phyloP scores from a whole-genome alignment of 2,329 filamentous ascomycete species.

The Cordyceps sp. region DNA sequence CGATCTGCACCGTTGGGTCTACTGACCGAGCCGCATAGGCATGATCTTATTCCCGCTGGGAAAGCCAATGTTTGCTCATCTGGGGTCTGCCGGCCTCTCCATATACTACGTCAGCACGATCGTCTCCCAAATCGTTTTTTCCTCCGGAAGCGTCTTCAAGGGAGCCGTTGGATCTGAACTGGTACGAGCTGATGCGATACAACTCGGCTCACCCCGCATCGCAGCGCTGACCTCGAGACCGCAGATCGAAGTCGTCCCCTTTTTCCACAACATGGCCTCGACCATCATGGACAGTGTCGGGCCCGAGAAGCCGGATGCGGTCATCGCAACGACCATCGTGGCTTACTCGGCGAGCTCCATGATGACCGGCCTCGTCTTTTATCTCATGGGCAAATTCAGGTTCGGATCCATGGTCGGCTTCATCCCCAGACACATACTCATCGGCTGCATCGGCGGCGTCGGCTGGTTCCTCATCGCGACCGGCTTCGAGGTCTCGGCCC shows the following conservation, averaged over 20 bases:
- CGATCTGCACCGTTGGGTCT: not conserved
- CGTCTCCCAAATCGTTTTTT: slow-evolving; percentile 80
- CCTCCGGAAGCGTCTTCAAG: slow-evolving; percentile 70
- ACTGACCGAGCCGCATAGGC: slow-evolving; percentile 23
- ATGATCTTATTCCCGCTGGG: slow-evolving; percentile 94
- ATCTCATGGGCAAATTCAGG: slow-evolving; percentile 70
- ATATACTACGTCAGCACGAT: slow-evolving; percentile 99
- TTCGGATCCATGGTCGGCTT: slow-evolving; percentile 91
- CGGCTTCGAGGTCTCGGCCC: slow-evolving; percentile 82
- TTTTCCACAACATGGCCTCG: slow-evolving; percentile 96
- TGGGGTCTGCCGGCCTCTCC: slow-evolving; percentile 87
- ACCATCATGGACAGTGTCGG: slow-evolving; percentile 70
- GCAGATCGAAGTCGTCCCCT: slow-evolving; percentile 90
- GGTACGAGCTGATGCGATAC: slow-evolving; percentile 24
- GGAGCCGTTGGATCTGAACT: slow-evolving; percentile 91
- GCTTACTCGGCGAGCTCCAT: slow-evolving; percentile 83
- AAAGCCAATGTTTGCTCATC: slow-evolving; percentile 64
- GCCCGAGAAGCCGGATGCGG: slow-evolving; percentile 62
- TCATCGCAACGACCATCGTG: slow-evolving; percentile 87
- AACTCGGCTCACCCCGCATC: no score
- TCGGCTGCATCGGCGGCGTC: slow-evolving; percentile 93
- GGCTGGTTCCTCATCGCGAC: slow-evolving; percentile 89
- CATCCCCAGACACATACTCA: slow-evolving; percentile 89
- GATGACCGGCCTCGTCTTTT: slow-evolving; percentile 82
- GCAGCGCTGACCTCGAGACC: no score